Percentiles rank a stretch among this genome's conserved stretches.
Evolutionary conservation across 805 yeast species (phyloP).

Genomic region (Candida arabinofermentans): DNA sequence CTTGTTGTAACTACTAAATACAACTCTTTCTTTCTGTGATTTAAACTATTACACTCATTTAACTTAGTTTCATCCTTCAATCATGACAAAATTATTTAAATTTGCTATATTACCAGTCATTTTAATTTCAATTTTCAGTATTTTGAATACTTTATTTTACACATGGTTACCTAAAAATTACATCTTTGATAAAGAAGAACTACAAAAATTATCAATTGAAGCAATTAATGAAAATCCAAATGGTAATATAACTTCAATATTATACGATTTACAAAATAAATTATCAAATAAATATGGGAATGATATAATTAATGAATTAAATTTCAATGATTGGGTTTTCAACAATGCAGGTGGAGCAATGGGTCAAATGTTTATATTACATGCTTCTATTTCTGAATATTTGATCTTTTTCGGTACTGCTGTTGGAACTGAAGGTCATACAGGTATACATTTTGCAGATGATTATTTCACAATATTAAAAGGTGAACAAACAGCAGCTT

Average conservation of each 20-base stretch:
- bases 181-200: slow-evolving; percentile 61
- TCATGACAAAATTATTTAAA: slow-evolving; percentile 9
- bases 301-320: slow-evolving; percentile 63
- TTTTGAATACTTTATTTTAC: slow-evolving; percentile 40
- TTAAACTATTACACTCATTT: too few species aligned
- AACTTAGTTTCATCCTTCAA: too few species aligned
- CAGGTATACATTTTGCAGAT: slow-evolving; percentile 95
- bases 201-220: slow-evolving; percentile 55
- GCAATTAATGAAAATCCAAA: slow-evolving; percentile 52
- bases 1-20: too few species aligned
- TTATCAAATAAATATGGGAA: slow-evolving; percentile 63
- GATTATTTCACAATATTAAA: slow-evolving; percentile 89
- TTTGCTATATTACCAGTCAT: slow-evolving; percentile 24
- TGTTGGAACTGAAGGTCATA: slow-evolving; percentile 93
- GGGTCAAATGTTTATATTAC: slow-evolving; percentile 93
- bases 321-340: slow-evolving; percentile 86
- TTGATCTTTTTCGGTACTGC: slow-evolving; percentile 91
- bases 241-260: slow-evolving; percentile 56
- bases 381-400: slow-evolving; percentile 92
- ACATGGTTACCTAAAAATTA: slow-evolving; percentile 70
- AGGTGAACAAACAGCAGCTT: slow-evolving; percentile 76
- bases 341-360: slow-evolving; percentile 99
- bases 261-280: slow-evolving; percentile 56
- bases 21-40: too few species aligned
- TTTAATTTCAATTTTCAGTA: slow-evolving; percentile 20